Evolutionary conservation across 2,329 filamentous ascomycete genomes (phyloP).

Genomic region (Fonsecaea nubica): DNA sequence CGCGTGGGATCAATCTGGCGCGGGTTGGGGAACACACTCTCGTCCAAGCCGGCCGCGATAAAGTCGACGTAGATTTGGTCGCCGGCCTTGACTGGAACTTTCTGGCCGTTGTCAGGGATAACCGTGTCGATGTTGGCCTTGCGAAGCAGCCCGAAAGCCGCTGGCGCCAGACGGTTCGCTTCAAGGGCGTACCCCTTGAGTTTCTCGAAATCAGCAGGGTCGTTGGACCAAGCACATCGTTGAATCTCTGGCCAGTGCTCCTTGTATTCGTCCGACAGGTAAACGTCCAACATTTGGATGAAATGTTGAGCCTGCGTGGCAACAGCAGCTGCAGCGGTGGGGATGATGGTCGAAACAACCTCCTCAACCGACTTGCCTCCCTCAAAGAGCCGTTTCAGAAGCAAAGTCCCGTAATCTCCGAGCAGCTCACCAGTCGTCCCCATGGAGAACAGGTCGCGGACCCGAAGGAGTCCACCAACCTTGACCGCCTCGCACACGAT

Average conservation of each 20-base stretch:
- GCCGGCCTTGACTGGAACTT: constrained; percentile 31
- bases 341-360: constrained; percentile 64
- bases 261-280: constrained; percentile 54
- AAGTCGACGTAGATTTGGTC: constrained; percentile 41
- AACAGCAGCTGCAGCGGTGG: constrained; percentile 63
- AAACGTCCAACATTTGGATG: constrained; percentile 64
- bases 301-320: constrained; percentile 65
- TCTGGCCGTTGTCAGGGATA: constrained; percentile 36
- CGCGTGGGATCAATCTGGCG: constrained; percentile 54
- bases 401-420: constrained; percentile 61
- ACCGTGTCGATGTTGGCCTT: constrained; percentile 32
- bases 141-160: constrained; percentile 39
- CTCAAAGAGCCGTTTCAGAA: constrained; percentile 61
- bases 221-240: constrained; percentile 39
- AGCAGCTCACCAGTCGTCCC: constrained; percentile 45
- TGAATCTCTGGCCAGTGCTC: constrained; percentile 41
- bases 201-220: constrained; percentile 39
- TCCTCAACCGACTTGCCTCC: constrained; percentile 55
- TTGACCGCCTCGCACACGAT: constrained; percentile 36
- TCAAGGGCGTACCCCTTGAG: constrained; percentile 41
- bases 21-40: constrained; percentile 48
- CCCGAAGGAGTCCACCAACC: constrained; percentile 49
- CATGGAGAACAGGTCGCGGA: constrained; percentile 40
- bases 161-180: constrained; percentile 39
- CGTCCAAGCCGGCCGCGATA: constrained; percentile 46